These are phyloP conservation scores for Lipomyces sp. DNA, from an alignment of 805 yeast species.

Conservation along the genomic window DNA sequence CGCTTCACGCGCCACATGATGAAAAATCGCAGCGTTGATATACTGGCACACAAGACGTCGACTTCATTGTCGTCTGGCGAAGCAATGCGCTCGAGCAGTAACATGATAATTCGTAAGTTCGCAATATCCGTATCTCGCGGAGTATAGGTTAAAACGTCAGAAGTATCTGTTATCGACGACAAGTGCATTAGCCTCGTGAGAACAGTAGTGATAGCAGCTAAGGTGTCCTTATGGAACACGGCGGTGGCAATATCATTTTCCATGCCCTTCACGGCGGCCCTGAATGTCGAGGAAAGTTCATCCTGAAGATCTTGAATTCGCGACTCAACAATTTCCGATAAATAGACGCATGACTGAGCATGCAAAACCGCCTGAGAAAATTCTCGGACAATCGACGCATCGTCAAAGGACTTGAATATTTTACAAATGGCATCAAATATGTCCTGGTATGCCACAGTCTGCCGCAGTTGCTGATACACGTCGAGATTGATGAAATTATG, in stretches of 20 bases:
- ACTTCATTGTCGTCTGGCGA: slow-evolving; percentile 4
- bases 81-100: slow-evolving; percentile 16
- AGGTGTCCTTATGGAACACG: slow-evolving; percentile 6
- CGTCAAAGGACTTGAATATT: slow-evolving; percentile 17
- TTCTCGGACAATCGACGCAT: slow-evolving; percentile 21
- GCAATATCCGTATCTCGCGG: slow-evolving; percentile 17
- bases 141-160: slow-evolving; percentile 14
- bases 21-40: slow-evolving; percentile 20
- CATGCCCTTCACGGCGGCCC: neutral
- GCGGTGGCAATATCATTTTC: slow-evolving; percentile 16
- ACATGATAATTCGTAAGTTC: neutral
- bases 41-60: slow-evolving; percentile 8
- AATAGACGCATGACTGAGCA: slow-evolving; percentile 24
- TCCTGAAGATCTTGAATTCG: slow-evolving; percentile 25
- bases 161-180: slow-evolving; percentile 17
- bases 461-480: slow-evolving; percentile 33
- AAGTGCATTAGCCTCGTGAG: slow-evolving; percentile 15
- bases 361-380: slow-evolving; percentile 16
- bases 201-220: neutral
- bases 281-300: slow-evolving; percentile 11
- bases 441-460: slow-evolving; percentile 37
- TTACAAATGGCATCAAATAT: slow-evolving; percentile 38
- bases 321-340: slow-evolving; percentile 24
- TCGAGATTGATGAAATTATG: slow-evolving; percentile 38
- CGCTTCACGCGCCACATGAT: slow-evolving; percentile 28